A percentile compares a stretch with the other conserved stretches of the same genome.
Conservation (phyloP, 2,329 filamentous ascomycete species). For the Neofusicoccum parvum region DNA sequence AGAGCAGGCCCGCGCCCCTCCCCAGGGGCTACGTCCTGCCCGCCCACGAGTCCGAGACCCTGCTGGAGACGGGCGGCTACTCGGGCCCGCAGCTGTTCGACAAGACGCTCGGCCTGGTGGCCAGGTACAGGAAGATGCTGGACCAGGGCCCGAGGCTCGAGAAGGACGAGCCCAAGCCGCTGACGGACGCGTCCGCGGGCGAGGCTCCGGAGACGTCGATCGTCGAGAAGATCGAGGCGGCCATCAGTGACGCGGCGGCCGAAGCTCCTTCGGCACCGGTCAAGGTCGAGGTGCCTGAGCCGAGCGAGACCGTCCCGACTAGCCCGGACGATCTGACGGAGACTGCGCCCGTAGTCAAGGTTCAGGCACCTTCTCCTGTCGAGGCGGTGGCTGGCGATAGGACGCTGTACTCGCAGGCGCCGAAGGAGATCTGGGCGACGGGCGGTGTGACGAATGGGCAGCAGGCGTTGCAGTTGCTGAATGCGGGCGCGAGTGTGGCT, state of each 20-base stretch:
- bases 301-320: constrained; percentile 15
- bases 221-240: constrained; percentile 1
- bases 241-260: background rate
- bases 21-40: constrained; percentile 68
- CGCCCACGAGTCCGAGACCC: constrained; percentile 64
- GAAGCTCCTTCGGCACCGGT: background rate
- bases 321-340: constrained; percentile 32
- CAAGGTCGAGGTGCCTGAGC: constrained; percentile 19
- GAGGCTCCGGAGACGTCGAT: background rate
- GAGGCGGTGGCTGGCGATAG: constrained; percentile 31
- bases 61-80: constrained; percentile 82
- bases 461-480: constrained; percentile 78
- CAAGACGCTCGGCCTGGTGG: constrained; percentile 76
- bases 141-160: constrained; percentile 45
- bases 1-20: constrained; percentile 71
- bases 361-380: constrained; percentile 29
- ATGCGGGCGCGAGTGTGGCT: constrained; percentile 86
- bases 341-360: constrained; percentile 31
- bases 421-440: constrained; percentile 88
- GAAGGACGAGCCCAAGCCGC: background rate
- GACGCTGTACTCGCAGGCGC: constrained; percentile 27
- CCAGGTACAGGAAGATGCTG: constrained; percentile 66
- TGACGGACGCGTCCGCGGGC: background rate
- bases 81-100: constrained; percentile 89
- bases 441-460: constrained; percentile 89